A percentile compares a stretch with the other conserved stretches of the same genome.
Conservation (phyloP, 495 filamentous ascomycete species). For the Hypoxylon fuscum region DNA sequence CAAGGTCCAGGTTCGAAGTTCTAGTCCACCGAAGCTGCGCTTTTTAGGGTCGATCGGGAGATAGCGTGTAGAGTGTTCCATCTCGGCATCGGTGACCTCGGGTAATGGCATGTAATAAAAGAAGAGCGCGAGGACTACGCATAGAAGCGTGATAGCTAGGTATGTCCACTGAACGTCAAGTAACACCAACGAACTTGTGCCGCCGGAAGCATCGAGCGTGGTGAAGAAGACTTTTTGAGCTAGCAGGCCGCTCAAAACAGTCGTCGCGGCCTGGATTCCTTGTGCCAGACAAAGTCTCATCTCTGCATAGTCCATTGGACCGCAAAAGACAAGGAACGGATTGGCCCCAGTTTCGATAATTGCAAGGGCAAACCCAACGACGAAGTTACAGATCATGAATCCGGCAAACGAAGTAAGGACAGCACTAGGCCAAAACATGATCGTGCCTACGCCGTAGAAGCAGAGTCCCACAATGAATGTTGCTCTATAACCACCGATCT, state of each 20-base stretch:
- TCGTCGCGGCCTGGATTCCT: constrained; percentile 72
- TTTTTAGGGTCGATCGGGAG: constrained; percentile 54
- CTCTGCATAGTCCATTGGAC: constrained; percentile 59
- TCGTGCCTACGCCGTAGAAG: constrained; percentile 68
- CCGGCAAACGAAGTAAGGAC: constrained; percentile 68
- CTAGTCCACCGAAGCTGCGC: constrained; percentile 44
- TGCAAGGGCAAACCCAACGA: constrained; percentile 72
- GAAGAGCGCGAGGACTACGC: constrained; percentile 68
- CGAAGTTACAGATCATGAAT: constrained; percentile 70
- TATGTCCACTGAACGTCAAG: constrained; percentile 83
- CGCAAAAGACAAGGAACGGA: constrained; percentile 70
- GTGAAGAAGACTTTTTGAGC: constrained; percentile 76
- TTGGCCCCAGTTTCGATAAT: constrained; percentile 74
- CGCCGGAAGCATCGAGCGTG: constrained; percentile 30
- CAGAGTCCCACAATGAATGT: constrained; percentile 60
- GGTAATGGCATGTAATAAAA: constrained; percentile 67
- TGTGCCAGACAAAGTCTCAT: constrained; percentile 73
- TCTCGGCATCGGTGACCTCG: constrained; percentile 60
- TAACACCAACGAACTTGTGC: constrained; percentile 44
- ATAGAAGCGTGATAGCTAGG: constrained; percentile 75
- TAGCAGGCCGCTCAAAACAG: constrained; percentile 71
- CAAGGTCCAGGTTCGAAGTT: constrained; percentile 57
- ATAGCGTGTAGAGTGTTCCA: constrained; percentile 53
- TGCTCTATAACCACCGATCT: constrained; percentile 45
- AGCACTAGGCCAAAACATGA: constrained; percentile 75